Base-by-base conservation (phyloP, 2,329 filamentous ascomycete species). In the Plenodomus biglobosus region DNA sequence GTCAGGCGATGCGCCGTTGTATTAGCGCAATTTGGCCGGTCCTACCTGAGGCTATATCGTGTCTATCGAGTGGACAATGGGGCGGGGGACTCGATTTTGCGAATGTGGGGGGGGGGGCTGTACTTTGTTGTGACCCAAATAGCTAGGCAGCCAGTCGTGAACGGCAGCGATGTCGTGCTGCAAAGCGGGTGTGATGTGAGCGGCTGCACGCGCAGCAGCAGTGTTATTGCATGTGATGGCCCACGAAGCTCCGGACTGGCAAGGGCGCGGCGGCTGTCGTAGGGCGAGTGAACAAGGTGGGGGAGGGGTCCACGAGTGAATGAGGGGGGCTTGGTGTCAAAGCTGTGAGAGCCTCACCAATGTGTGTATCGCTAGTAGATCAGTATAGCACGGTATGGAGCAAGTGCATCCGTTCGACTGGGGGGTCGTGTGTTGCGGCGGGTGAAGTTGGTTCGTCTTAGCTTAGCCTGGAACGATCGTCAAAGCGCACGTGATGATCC, bases 81-180 rank as follows among this genome's bases (percentile, higher is more conserved):
- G n/a, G n/a, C n/a, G n/a, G n/a, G n/a, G 61, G 58, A 58, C 42
- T 61, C 41, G 61, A 66, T 65, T 63, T 58, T 61, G 57, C 46
- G 50, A 53, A 55, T 61, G 63, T 64, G 64, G 63, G 62, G 62
- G 63, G 63, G 64, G 63, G 62, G 62, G 49, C 35, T 44, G 53
- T 20, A 19, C 38, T 17, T n/a, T 43, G 48, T 40, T 38, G 38
- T 43, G 34, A 35, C 35, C 35, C 35, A 37, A 37, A 37, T 16
- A 37, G n/a, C n/a, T n/a, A n/a, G 35, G 35, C 18, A 37, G 35
- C 8, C 3, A 6, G 27, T 3, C 6, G 27, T 32, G 27, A 11
- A 15, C 27, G 27, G 27, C 27, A 11, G 11, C 8, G 27, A 32
- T 11, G 35, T 37, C 35, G 35, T 20, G 35, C 13, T 18, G 16